A percentile compares a stretch with the other conserved stretches of the same genome.
phyloP scores from a whole-genome alignment of 805 yeast species.

The Kluyveromyces dobzhanskii region DNA sequence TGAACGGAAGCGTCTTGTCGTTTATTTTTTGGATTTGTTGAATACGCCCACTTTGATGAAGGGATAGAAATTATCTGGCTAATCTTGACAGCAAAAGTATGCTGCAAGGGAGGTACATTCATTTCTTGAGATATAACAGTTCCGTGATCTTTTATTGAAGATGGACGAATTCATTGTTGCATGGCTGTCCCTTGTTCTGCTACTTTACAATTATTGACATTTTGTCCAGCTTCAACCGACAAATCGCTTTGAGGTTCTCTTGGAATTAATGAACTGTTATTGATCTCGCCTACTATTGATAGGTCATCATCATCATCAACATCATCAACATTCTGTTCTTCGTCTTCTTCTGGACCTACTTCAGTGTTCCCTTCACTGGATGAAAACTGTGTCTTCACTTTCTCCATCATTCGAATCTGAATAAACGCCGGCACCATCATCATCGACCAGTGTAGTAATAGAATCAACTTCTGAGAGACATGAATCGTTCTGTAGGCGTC shows the following conservation, averaged over 20 bases:
- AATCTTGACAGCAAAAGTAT: slow-evolving; percentile 4
- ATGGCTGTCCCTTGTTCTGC: no score
- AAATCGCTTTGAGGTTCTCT: slow-evolving; percentile 1
- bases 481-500: no score
- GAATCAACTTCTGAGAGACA: no score
- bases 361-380: no score
- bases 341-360: neutral
- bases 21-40: neutral
- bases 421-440: no score
- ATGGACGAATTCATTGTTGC: no score
- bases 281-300: neutral
- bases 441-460: no score
- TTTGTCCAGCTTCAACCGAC: no score
- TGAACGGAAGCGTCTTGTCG: slow-evolving; percentile 1
- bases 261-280: neutral
- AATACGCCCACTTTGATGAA: slow-evolving; percentile 2
- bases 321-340: neutral
- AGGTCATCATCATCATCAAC: neutral
- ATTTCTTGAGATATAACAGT: slow-evolving; percentile 6
- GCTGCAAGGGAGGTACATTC: slow-evolving; percentile 5
- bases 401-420: no score
- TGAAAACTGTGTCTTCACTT: no score
- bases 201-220: no score
- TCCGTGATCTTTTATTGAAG: no score
- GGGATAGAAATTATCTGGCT: slow-evolving; percentile 6